Evolutionary conservation across 305 asterid species (phyloP).

Genomic region (Fraxinus platypoda): DNA sequence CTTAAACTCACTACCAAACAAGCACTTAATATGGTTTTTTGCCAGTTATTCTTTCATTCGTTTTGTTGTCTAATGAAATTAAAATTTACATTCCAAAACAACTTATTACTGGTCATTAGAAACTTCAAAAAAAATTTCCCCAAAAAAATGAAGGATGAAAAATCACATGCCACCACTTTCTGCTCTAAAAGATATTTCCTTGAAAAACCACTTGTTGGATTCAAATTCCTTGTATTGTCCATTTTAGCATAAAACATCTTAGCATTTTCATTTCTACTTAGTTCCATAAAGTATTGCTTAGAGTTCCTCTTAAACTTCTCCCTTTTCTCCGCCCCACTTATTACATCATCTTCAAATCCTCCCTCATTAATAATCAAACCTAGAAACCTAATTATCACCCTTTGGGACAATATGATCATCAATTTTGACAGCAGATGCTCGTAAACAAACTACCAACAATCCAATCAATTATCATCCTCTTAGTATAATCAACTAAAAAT

Average conservation of each 20-base stretch:
- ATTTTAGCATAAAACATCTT: neutral
- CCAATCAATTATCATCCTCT: neutral
- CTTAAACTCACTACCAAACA: neutral
- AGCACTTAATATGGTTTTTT: constrained; percentile 4
- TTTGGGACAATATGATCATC: neutral
- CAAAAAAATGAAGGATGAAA: neutral
- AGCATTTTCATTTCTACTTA: neutral
- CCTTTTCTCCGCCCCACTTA: neutral
- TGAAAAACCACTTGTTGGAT: neutral
- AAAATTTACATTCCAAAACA: neutral
- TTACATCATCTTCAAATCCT: neutral
- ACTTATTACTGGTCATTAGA: neutral
- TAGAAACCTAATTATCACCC: neutral
- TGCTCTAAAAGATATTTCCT: neutral
- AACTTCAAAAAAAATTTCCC: neutral
- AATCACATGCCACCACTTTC: neutral
- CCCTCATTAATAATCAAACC: neutral
- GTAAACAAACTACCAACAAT: neutral
- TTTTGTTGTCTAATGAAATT: neutral
- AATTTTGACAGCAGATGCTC: neutral
- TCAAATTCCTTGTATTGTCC: neutral
- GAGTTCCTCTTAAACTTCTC: no score
- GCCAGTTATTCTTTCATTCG: constrained; percentile 1
- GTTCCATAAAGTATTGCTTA: neutral
- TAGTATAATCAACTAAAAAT: neutral